Evolutionary conservation across 148 eudicot species (phyloP).

Genomic region (Bassia scoparia): DNA sequence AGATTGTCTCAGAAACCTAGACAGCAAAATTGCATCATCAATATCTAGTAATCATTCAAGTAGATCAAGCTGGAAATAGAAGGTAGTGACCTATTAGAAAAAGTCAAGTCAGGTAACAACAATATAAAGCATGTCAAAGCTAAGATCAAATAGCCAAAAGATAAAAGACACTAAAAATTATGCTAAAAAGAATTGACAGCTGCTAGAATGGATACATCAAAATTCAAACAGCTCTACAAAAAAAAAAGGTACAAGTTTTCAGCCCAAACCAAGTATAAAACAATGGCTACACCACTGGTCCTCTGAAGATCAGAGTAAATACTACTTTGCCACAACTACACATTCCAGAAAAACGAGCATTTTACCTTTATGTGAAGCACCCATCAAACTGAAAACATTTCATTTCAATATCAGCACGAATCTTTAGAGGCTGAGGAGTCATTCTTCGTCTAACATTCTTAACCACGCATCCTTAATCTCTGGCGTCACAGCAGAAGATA

Average conservation of each 20-base stretch:
- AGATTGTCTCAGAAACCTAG: background rate
- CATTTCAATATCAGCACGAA: constrained; percentile 97
- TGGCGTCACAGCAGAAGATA: constrained; percentile 77
- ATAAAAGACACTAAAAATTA: background rate
- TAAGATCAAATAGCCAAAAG: background rate
- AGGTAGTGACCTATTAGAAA: no score
- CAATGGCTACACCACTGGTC: background rate
- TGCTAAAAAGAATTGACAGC: no score
- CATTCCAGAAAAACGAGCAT: background rate
- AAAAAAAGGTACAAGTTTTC: background rate
- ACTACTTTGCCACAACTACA: background rate
- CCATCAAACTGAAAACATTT: constrained; percentile 97
- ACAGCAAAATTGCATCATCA: background rate
- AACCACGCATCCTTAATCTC: constrained; percentile 81
- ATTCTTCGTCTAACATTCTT: constrained; percentile 84
- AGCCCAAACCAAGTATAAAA: background rate
- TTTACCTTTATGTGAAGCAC: constrained; percentile 95
- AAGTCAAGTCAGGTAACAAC: background rate
- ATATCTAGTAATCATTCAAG: background rate
- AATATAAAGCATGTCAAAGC: background rate
- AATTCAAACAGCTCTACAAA: background rate
- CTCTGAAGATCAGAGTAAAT: background rate
- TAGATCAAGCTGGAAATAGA: background rate
- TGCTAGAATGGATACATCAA: background rate
- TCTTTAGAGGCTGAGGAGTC: constrained; percentile 98